Evolutionary conservation across 805 yeast genomes (phyloP).

Genomic region (Naumovozyma castellii): DNA sequence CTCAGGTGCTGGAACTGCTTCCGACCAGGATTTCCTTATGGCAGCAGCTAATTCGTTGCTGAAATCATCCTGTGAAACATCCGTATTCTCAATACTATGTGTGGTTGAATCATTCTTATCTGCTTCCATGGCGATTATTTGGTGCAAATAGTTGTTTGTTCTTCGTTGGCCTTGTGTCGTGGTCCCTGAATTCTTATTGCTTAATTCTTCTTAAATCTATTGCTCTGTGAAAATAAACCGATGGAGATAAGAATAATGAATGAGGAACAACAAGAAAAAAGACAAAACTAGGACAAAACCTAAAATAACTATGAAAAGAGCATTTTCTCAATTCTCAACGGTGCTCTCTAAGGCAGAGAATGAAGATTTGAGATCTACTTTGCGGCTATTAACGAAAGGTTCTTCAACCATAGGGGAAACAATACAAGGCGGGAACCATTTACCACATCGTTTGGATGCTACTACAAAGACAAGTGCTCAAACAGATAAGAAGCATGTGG

Average conservation of each 20-base stretch:
- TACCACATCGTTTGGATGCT: slow-evolving; percentile 5
- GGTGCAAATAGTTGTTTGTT: too few relatives aligned
- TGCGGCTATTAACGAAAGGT: slow-evolving; percentile 18
- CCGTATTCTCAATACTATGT: too few relatives aligned
- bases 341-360: slow-evolving; percentile 13
- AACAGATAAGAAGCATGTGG: slow-evolving; percentile 14
- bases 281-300: too few relatives aligned
- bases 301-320: slow-evolving; percentile 18
- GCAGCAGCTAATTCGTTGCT: slow-evolving; percentile 28
- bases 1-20: slow-evolving; percentile 5
- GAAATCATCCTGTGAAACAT: slow-evolving; percentile 8
- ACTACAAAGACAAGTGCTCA: slow-evolving; percentile 1
- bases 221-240: too few relatives aligned
- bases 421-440: slow-evolving; percentile 1
- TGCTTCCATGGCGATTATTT: neutral
- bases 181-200: neutral
- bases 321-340: slow-evolving; percentile 15
- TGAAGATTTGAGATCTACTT: slow-evolving; percentile 20
- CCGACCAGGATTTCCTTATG: slow-evolving; percentile 29
- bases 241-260: too few relatives aligned
- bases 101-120: neutral
- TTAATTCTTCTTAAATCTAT: too few relatives aligned
- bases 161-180: neutral
- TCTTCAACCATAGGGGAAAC: slow-evolving; percentile 1
- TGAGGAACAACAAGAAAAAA: too few relatives aligned